These are phyloP conservation scores for Cordyceps pruinosa DNA, from an alignment of 2,329 filamentous ascomycete species.

Conservation along the genomic window DNA sequence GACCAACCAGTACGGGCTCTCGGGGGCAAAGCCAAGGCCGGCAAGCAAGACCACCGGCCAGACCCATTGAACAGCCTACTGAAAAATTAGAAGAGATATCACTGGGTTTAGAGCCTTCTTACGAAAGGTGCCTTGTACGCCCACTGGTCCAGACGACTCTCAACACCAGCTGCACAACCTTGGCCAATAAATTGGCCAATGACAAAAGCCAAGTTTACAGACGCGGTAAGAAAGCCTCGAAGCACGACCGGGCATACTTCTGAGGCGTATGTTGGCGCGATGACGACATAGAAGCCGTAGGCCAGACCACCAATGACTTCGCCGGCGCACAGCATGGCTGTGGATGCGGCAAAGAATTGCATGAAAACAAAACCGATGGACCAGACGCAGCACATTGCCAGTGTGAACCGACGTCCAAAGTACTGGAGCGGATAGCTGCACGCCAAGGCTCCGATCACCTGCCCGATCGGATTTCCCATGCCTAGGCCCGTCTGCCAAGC, in stretches of 20 bases:
- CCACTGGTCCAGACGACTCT: constrained; percentile 36
- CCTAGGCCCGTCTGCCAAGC: constrained; percentile 43
- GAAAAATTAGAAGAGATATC: background rate
- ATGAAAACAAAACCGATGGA: constrained; percentile 52
- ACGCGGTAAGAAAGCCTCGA: constrained; percentile 51
- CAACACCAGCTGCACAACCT: constrained; percentile 37
- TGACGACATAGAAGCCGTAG: constrained; percentile 54
- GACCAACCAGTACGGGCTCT: constrained; percentile 45
- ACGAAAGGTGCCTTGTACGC: constrained; percentile 31
- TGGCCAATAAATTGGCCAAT: constrained; percentile 53
- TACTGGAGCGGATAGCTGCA: constrained; percentile 26
- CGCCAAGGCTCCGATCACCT: constrained; percentile 36
- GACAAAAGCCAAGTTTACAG: constrained; percentile 56
- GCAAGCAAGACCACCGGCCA: constrained; percentile 40
- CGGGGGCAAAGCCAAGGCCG: constrained; percentile 40
- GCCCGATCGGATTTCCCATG: constrained; percentile 38
- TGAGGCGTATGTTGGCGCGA: constrained; percentile 52
- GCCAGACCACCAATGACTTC: constrained; percentile 56
- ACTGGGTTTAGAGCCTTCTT: background rate
- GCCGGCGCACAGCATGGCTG: constrained; percentile 50
- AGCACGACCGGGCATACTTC: constrained; percentile 55
- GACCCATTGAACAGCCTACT: constrained; percentile 41
- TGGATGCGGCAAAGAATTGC: constrained; percentile 53
- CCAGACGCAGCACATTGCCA: constrained; percentile 36
- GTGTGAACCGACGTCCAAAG: constrained; percentile 39